phyloP scores from a whole-genome alignment of 192 early-diverging fungal genomes.

The Coemansia aciculifera region DNA sequence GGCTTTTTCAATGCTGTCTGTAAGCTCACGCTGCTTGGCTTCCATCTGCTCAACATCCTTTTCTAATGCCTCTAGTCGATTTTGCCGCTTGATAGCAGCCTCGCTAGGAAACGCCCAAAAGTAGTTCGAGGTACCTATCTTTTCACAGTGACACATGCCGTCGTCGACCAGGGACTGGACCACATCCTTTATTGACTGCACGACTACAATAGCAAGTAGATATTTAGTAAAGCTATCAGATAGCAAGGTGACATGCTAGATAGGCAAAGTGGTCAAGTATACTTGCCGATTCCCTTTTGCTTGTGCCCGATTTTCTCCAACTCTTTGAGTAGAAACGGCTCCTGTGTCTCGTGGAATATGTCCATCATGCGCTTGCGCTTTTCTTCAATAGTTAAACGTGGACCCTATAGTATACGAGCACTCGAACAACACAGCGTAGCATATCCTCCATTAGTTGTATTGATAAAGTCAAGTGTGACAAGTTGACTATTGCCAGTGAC shows the following conservation, averaged over 20 bases:
- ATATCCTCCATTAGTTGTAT: not conserved
- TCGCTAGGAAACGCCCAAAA: constrained; percentile 89
- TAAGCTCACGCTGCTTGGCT: constrained; percentile 49
- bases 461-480: not conserved
- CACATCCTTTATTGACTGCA: constrained; percentile 80
- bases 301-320: constrained; percentile 81
- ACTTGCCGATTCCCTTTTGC: constrained; percentile 67
- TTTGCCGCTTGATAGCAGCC: constrained; percentile 55
- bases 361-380: constrained; percentile 61
- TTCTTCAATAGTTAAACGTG: constrained; percentile 51
- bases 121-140: constrained; percentile 88
- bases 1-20: constrained; percentile 53
- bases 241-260: not conserved
- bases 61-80: constrained; percentile 56
- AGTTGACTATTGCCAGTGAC: not conserved
- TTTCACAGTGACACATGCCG: constrained; percentile 73
- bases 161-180: constrained; percentile 82
- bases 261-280: constrained; percentile 38
- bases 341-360: constrained; percentile 62
- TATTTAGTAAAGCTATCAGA: not conserved
- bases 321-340: constrained; percentile 80
- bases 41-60: constrained; percentile 55
- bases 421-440: not conserved
- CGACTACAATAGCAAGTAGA: constrained; percentile 38
- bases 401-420: constrained; percentile 22